These are phyloP conservation scores for Bauhinia variegata DNA, from an alignment of 306 rosid species.

Conservation along the genomic window DNA sequence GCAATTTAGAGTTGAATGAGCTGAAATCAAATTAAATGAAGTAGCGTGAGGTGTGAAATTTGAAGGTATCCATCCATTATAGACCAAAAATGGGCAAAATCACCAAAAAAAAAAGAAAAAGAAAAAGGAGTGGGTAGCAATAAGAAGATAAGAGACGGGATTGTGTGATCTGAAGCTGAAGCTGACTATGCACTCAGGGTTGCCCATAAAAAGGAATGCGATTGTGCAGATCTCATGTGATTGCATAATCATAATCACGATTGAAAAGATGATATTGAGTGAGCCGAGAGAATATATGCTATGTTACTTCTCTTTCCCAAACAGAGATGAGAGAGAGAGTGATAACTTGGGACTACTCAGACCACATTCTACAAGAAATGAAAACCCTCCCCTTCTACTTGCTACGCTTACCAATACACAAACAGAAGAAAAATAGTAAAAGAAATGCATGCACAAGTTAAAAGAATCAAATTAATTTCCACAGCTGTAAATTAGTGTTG, in stretches of 20 bases:
- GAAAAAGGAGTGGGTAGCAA: conserved; percentile 16
- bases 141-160: conserved; percentile 1
- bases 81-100: too few relatives aligned
- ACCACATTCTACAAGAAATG: conserved; percentile 49
- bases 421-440: conserved; percentile 8
- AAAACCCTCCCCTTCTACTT: too few relatives aligned
- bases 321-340: conserved; percentile 36
- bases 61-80: too few relatives aligned
- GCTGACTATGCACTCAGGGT: conserved; percentile 2
- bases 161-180: too few relatives aligned
- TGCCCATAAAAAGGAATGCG: conserved; percentile 29
- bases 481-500: conserved; percentile 66
- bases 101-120: too few relatives aligned
- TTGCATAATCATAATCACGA: conserved; percentile 47
- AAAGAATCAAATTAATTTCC: too few relatives aligned
- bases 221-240: conserved; percentile 39
- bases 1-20: neutral
- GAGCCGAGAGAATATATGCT: too few relatives aligned
- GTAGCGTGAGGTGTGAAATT: too few relatives aligned
- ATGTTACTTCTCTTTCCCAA: conserved; percentile 37
- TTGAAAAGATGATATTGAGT: conserved; percentile 37
- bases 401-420: neutral
- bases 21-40: too few relatives aligned
- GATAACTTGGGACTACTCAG: conserved; percentile 47
- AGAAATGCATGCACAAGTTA: conserved; percentile 35